Evolutionary conservation across 345 rosid genomes (phyloP).

Genomic region (Sonneratia alba): DNA sequence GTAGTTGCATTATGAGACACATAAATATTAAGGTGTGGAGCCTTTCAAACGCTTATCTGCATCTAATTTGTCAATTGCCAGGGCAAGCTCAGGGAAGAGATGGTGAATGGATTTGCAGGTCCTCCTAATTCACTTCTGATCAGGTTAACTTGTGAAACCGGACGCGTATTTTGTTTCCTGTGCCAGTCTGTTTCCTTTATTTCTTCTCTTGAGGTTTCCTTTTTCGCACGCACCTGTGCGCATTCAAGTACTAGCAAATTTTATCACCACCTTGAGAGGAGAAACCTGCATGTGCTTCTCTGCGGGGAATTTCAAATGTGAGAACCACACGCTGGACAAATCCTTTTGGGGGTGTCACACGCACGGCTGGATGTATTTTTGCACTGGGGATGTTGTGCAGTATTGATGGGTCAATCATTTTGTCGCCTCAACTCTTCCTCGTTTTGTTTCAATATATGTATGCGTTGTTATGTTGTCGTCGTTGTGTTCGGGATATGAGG

Average conservation of each 20-base stretch:
- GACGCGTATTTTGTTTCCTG: neutral
- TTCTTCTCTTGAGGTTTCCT: neutral
- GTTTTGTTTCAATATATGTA: neutral
- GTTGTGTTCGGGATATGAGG: neutral
- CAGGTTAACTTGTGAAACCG: neutral
- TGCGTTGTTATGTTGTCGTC: neutral
- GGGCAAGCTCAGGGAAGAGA: slow-evolving; percentile 53
- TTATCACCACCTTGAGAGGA: neutral
- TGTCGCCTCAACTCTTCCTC: neutral
- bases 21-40: neutral
- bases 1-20: neutral
- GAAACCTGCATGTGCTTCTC: neutral
- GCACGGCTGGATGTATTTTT: neutral
- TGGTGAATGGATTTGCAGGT: slow-evolving; percentile 35
- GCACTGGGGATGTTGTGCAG: neutral
- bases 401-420: neutral
- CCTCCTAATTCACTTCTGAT: slow-evolving; percentile 3
- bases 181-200: neutral
- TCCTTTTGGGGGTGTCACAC: neutral
- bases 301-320: neutral
- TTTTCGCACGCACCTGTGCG: neutral
- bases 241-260: neutral
- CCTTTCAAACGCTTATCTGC: slow-evolving; percentile 3
- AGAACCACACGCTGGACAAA: neutral
- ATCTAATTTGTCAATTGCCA: slow-evolving; percentile 16